Evolutionary conservation across 2,329 filamentous ascomycete genomes (phyloP).

Genomic region (Fusarium annulatum): DNA sequence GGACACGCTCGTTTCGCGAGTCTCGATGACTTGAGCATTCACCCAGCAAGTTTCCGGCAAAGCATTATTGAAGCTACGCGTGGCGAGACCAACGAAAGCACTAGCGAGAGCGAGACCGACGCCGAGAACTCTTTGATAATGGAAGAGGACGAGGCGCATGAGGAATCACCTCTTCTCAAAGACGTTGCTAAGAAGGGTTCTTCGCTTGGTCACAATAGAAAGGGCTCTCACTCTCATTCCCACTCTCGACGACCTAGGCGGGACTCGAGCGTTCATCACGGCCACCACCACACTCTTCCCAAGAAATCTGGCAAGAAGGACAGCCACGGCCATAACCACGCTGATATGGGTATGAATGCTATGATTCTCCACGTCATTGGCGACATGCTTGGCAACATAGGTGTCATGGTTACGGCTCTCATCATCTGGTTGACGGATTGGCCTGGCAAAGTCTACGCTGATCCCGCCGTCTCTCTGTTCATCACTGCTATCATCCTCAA

Average conservation of each 20-base stretch:
- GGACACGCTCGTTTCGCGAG: constrained; percentile 70
- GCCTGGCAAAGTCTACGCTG: constrained; percentile 85
- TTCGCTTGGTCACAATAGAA: constrained; percentile 40
- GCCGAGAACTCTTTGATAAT: constrained; percentile 57
- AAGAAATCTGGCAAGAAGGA: constrained; percentile 68
- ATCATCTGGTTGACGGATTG: constrained; percentile 92
- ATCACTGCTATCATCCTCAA: constrained; percentile 85
- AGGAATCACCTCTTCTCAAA: constrained; percentile 62
- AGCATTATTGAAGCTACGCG: constrained; percentile 90
- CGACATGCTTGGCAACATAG: constrained; percentile 86
- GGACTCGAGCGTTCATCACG: constrained; percentile 70
- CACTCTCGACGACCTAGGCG: constrained; percentile 48
- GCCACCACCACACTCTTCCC: constrained; percentile 85
- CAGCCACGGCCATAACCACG: constrained; percentile 82
- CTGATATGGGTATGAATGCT: constrained; percentile 94
- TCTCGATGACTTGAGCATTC: constrained; percentile 81
- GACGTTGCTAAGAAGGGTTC: constrained; percentile 48
- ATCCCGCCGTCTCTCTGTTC: constrained; percentile 91
- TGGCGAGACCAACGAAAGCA: constrained; percentile 60
- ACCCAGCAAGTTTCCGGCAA: constrained; percentile 90
- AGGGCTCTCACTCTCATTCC: constrained; percentile 32
- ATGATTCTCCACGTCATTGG: constrained; percentile 82
- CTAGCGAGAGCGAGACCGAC: constrained; percentile 65
- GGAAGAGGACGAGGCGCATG: constrained; percentile 57
- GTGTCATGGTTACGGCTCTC: constrained; percentile 83